These are phyloP conservation scores for Stereum hirsutum DNA, from an alignment of 1,284 basidiomycete species.

Conservation along the genomic window DNA sequence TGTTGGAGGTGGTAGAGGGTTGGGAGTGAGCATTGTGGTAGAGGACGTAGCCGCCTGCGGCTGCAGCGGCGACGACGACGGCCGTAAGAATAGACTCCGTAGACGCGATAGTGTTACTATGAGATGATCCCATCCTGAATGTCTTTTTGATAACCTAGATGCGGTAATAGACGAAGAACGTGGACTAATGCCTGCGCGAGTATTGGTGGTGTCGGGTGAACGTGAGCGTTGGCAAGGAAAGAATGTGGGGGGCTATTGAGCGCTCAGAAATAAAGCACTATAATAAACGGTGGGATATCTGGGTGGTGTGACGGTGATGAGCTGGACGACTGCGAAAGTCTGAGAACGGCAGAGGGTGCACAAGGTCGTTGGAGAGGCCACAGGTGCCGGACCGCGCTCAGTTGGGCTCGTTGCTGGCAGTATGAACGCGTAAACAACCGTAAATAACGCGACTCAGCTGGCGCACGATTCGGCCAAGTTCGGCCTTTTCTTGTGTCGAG, in stretches of 20 bases:
- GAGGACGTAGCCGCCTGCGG: slow-evolving; percentile 30
- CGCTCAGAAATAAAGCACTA: too few relatives aligned
- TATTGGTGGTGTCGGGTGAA: too few relatives aligned
- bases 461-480: too few relatives aligned
- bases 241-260: not conserved
- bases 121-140: slow-evolving; percentile 37
- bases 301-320: not conserved
- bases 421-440: not conserved
- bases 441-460: slow-evolving; percentile 1
- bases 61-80: slow-evolving; percentile 31
- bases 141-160: too few relatives aligned
- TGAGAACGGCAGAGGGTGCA: too few relatives aligned
- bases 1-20: slow-evolving; percentile 4
- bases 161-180: not conserved
- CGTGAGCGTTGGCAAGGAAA: not conserved
- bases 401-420: not conserved
- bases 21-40: slow-evolving; percentile 10
- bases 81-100: slow-evolving; percentile 28
- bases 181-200: too few relatives aligned
- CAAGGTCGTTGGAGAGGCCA: too few relatives aligned
- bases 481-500: too few relatives aligned
- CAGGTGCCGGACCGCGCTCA: too few relatives aligned
- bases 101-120: slow-evolving; percentile 35
- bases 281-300: too few relatives aligned
- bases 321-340: slow-evolving; percentile 1